Evolutionary conservation across 352 stramenopile species (phyloP).

Genomic region (Pythium apleroticum): DNA sequence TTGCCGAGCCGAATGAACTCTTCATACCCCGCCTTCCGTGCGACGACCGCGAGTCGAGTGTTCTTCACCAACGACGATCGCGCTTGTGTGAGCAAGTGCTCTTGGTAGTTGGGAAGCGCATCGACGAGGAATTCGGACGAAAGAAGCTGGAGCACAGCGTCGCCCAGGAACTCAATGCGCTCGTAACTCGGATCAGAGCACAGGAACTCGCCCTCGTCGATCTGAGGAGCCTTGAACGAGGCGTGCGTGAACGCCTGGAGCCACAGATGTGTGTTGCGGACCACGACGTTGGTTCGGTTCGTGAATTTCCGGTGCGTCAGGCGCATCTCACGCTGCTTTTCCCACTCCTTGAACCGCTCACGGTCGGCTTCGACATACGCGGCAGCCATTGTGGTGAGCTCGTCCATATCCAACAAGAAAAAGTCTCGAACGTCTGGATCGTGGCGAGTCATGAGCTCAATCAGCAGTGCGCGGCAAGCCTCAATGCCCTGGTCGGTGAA

Average conservation of each 20-base stretch:
- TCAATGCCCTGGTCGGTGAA: slow-evolving; percentile 82
- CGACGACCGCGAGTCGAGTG: slow-evolving; percentile 64
- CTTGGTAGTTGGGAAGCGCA: slow-evolving; percentile 78
- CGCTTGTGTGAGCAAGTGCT: slow-evolving; percentile 75
- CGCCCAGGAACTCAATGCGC: slow-evolving; percentile 84
- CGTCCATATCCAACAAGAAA: slow-evolving; percentile 57
- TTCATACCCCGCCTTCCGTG: slow-evolving; percentile 55
- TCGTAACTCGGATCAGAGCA: slow-evolving; percentile 74
- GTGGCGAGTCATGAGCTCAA: slow-evolving; percentile 57
- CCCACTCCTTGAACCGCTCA: slow-evolving; percentile 49
- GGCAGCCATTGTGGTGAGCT: slow-evolving; percentile 44
- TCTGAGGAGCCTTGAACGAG: slow-evolving; percentile 74
- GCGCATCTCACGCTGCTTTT: slow-evolving; percentile 42
- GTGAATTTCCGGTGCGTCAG: slow-evolving; percentile 61
- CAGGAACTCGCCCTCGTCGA: slow-evolving; percentile 67
- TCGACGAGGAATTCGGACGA: slow-evolving; percentile 80
- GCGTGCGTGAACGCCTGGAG: slow-evolving; percentile 74
- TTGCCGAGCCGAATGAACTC: slow-evolving; percentile 75
- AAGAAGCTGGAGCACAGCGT: slow-evolving; percentile 79
- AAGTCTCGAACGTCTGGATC: slow-evolving; percentile 56
- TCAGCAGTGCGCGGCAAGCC: slow-evolving; percentile 58
- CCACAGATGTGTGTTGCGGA: slow-evolving; percentile 73
- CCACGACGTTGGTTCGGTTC: slow-evolving; percentile 44
- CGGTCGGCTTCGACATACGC: slow-evolving; percentile 57
- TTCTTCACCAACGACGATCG: slow-evolving; percentile 87